These are phyloP conservation scores for Arthroderma sp. DNA, from an alignment of 2,329 filamentous ascomycete species.

Conservation along the genomic window DNA sequence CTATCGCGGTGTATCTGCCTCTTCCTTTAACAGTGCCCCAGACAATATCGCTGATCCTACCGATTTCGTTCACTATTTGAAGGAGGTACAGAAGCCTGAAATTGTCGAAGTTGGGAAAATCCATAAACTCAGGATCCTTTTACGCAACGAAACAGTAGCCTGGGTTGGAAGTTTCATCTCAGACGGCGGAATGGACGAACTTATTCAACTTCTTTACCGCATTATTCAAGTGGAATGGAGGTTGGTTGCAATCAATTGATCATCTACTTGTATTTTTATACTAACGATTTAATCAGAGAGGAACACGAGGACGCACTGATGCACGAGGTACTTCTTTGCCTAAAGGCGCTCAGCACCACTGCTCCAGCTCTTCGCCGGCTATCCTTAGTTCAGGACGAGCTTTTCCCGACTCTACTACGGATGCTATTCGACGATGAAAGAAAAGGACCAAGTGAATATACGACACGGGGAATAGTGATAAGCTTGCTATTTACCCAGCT, in stretches of 20 bases:
- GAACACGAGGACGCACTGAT: conserved; percentile 90
- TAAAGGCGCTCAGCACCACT: conserved; percentile 90
- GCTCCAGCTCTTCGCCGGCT: conserved; percentile 73
- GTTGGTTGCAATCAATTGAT: conserved; percentile 36
- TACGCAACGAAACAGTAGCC: conserved; percentile 86
- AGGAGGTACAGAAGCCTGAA: conserved; percentile 67
- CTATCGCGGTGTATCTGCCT: conserved; percentile 41
- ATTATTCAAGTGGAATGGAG: conserved; percentile 95
- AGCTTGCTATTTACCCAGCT: conserved; percentile 84
- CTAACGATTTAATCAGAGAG: conserved; percentile 44
- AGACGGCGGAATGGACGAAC: conserved; percentile 82
- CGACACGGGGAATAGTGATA: conserved; percentile 78
- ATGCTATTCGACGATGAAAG: conserved; percentile 97
- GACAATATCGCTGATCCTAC: conserved; percentile 62
- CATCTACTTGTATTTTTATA: not conserved
- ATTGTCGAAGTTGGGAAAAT: conserved; percentile 85
- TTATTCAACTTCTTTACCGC: conserved; percentile 73
- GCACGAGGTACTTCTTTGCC: conserved; percentile 80
- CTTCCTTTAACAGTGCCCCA: conserved; percentile 42
- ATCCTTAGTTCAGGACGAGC: conserved; percentile 59
- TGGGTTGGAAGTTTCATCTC: conserved; percentile 91
- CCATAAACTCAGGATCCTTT: conserved; percentile 76
- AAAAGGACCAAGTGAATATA: conserved; percentile 94
- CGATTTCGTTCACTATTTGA: conserved; percentile 77
- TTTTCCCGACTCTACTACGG: conserved; percentile 73